These are phyloP conservation scores for Amylocarpus encephaloides DNA, from an alignment of 2,329 filamentous ascomycete species.

Conservation along the genomic window DNA sequence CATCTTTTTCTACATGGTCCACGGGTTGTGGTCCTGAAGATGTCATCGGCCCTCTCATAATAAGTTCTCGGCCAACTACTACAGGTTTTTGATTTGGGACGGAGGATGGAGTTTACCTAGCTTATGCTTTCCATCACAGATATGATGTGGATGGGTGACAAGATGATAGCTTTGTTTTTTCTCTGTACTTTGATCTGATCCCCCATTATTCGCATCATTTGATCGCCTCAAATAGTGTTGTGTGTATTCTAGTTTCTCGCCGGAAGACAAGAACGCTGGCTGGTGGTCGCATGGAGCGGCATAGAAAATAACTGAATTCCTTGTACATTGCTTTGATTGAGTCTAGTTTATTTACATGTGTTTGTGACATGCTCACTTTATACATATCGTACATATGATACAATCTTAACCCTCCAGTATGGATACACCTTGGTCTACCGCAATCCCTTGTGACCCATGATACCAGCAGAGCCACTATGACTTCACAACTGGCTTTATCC, in stretches of 20 bases:
- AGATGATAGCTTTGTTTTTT: conserved; percentile 31
- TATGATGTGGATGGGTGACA: conserved; percentile 15
- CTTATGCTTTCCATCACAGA: conserved; percentile 27
- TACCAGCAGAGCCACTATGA: conserved; percentile 1
- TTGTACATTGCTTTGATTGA: conserved; percentile 17
- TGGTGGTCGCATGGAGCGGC: conserved; percentile 20
- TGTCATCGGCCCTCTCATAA: conserved; percentile 20
- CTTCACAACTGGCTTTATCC: conserved; percentile 64
- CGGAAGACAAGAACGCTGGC: conserved; percentile 26
- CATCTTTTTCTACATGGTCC: conserved; percentile 30
- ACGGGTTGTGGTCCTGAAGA: conserved; percentile 26
- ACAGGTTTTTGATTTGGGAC: conserved; percentile 28
- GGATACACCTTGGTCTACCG: background rate
- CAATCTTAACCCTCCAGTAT: background rate
- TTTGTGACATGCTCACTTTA: background rate
- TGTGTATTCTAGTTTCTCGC: conserved; percentile 31
- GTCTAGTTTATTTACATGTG: background rate
- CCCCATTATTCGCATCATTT: conserved; percentile 25
- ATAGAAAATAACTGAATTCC: conserved; percentile 29
- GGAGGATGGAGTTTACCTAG: conserved; percentile 30
- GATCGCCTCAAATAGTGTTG: conserved; percentile 30
- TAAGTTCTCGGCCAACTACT: conserved; percentile 22
- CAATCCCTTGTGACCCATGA: too few species aligned
- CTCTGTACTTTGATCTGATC: conserved; percentile 29
- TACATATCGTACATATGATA: conserved; percentile 10